A percentile compares a stretch with the other conserved stretches of the same genome.
Conservation (phyloP, 2,329 filamentous ascomycete genomes). For the Fusarium sp. region DNA sequence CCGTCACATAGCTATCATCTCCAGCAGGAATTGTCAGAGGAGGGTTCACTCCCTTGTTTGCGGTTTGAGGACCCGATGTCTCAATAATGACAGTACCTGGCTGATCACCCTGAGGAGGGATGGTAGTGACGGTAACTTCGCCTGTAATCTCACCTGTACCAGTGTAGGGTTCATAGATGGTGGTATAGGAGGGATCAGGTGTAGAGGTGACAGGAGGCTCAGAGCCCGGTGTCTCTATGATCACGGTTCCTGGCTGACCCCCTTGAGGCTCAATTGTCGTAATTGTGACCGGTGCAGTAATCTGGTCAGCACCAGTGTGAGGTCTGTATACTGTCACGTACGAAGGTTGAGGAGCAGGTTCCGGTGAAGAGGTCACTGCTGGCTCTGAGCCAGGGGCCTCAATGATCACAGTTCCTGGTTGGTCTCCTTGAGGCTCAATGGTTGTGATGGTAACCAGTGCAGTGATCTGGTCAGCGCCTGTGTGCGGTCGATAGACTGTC, state of each 20-base stretch:
- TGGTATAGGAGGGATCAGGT: constrained; percentile 10
- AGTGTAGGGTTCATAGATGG: constrained; percentile 20
- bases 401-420: constrained; percentile 14
- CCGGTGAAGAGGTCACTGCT: neutral
- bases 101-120: constrained; percentile 2
- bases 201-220: neutral
- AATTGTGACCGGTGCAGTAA: neutral
- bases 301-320: neutral
- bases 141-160: constrained; percentile 11
- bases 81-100: constrained; percentile 28
- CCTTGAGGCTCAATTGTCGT: constrained; percentile 1
- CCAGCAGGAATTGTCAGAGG: constrained; percentile 18
- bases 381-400: constrained; percentile 7
- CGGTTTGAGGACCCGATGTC: constrained; percentile 4
- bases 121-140: neutral
- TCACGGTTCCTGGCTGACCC: constrained; percentile 7
- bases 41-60: constrained; percentile 9
- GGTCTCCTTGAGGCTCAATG: neutral
- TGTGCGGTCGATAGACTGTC: constrained; percentile 4
- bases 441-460: neutral
- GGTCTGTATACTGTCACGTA: constrained; percentile 1
- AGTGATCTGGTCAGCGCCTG: constrained; percentile 1
- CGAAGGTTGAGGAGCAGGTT: neutral
- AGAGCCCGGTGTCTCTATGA: constrained; percentile 16
- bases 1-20: constrained; percentile 21